phyloP scores from a whole-genome alignment of 306 rosid genomes.

The Cicer bijugum region DNA sequence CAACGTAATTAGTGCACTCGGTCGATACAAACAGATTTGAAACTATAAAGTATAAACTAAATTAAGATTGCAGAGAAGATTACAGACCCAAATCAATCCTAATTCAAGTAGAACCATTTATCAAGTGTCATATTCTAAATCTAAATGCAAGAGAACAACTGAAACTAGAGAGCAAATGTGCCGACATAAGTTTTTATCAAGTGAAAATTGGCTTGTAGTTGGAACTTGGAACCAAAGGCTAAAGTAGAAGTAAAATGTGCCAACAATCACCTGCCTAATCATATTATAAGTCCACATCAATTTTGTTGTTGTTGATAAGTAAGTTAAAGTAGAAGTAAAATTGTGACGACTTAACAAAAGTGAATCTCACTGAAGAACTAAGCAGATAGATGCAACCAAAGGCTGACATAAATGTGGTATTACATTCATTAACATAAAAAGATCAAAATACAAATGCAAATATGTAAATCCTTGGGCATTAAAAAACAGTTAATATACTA shows the following conservation, averaged over 20 bases:
- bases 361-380: conserved; percentile 1
- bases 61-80: conserved; percentile 8
- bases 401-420: neutral
- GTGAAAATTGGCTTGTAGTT: conserved; percentile 9
- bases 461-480: conserved; percentile 17
- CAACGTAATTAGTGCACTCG: conserved; percentile 29
- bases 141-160: conserved; percentile 33
- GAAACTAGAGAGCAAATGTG: conserved; percentile 19
- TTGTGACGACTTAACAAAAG: neutral
- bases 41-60: conserved; percentile 24
- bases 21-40: conserved; percentile 39
- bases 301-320: neutral
- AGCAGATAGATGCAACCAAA: conserved; percentile 28
- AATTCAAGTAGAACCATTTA: conserved; percentile 29
- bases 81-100: conserved; percentile 34
- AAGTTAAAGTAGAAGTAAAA: conserved; percentile 33
- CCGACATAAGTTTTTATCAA: conserved; percentile 16
- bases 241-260: too few relatives aligned
- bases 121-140: conserved; percentile 29
- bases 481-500: conserved; percentile 29
- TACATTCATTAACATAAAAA: neutral
- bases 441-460: conserved; percentile 23
- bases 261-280: conserved; percentile 1
- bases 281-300: neutral
- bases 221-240: neutral